These are phyloP conservation scores for Telfairia occidentalis DNA, from an alignment of 331 rosid species.

Conservation along the genomic window DNA sequence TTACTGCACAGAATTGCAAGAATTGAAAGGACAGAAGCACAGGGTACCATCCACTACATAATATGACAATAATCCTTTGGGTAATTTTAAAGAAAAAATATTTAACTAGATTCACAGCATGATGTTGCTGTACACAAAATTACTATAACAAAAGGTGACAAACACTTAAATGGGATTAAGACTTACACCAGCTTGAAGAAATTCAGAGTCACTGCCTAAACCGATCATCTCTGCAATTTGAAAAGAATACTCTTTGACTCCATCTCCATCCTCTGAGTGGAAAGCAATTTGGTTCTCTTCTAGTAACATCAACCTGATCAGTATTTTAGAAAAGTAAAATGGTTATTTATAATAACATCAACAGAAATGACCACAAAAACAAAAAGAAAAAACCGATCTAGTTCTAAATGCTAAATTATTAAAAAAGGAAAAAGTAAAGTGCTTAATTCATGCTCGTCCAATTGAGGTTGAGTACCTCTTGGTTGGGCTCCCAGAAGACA, in stretches of 20 bases:
- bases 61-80: background rate
- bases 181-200: constrained; percentile 87
- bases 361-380: background rate
- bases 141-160: background rate
- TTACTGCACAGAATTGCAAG: constrained; percentile 6
- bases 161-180: background rate
- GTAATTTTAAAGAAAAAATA: background rate
- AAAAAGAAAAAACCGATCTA: background rate
- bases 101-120: background rate
- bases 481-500: constrained; percentile 95
- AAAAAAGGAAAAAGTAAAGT: background rate
- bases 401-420: background rate
- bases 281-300: constrained; percentile 98
- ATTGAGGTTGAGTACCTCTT: constrained; percentile 50
- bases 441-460: background rate
- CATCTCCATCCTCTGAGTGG: constrained; percentile 90
- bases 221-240: constrained; percentile 96
- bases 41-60: background rate
- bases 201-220: constrained; percentile 63
- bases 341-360: constrained; percentile 5
- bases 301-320: constrained; percentile 72
- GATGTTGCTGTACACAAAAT: background rate
- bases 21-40: background rate
- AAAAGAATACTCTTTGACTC: constrained; percentile 85
- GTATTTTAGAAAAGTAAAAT: constrained; percentile 1